A percentile compares a stretch with the other conserved stretches of the same genome.
Evolutionary conservation across 345 rosid genomes (phyloP).

Genomic region (Viola odorata): DNA sequence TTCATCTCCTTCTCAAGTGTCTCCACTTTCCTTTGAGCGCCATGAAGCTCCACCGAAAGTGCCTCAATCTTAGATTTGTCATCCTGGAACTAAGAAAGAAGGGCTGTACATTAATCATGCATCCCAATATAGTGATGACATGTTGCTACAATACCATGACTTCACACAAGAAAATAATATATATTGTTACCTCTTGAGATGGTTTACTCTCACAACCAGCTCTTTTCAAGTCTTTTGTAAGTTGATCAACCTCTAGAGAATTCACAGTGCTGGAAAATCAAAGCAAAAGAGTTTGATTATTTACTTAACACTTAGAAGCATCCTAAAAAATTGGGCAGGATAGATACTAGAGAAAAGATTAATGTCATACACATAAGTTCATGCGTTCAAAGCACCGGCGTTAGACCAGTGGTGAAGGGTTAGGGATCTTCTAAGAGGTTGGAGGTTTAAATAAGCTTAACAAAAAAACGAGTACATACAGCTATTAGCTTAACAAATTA

Average conservation of each 20-base stretch:
- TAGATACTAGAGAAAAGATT: neutral
- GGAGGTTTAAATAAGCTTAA: neutral
- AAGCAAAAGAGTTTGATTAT: neutral
- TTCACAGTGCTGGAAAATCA: constrained; percentile 43
- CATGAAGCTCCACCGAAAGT: constrained; percentile 38
- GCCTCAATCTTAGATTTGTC: constrained; percentile 32
- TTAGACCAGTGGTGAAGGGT: neutral
- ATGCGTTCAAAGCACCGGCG: neutral
- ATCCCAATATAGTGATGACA: neutral
- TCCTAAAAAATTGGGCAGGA: neutral
- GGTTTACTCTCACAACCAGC: constrained; percentile 33
- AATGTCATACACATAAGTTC: neutral
- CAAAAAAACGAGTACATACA: neutral
- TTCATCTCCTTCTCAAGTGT: constrained; percentile 35
- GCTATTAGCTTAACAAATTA: neutral
- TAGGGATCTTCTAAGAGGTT: neutral
- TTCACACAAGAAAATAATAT: constrained; percentile 13
- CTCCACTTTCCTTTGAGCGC: constrained; percentile 29
- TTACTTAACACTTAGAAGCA: neutral
- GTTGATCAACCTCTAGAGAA: constrained; percentile 49
- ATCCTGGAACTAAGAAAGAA: constrained; percentile 19
- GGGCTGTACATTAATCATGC: neutral
- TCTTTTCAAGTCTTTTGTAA: constrained; percentile 35
- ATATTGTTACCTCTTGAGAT: constrained; percentile 45
- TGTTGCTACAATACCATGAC: neutral